A percentile compares a stretch with the other conserved stretches of the same genome.
These are phyloP conservation scores for Gossypium thurberi DNA, from an alignment of 345 rosid genomes.

Conservation along the genomic window DNA sequence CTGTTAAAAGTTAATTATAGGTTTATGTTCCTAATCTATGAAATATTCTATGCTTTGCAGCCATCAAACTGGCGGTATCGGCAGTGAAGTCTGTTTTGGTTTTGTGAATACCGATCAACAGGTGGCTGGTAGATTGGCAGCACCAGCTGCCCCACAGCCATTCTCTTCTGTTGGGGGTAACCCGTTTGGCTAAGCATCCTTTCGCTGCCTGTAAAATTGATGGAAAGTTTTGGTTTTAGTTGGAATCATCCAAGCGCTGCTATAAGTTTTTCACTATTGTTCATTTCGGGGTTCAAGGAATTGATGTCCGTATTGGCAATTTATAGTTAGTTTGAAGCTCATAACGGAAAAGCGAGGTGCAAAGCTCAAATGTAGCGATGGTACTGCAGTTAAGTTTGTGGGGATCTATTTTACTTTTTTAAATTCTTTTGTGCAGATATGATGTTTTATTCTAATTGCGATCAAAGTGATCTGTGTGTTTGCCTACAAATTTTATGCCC, in stretches of 20 bases:
- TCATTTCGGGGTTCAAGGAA: conserved; percentile 2
- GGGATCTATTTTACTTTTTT: conserved; percentile 7
- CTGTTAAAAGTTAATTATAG: background rate
- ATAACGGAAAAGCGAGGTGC: background rate
- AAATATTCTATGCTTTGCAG: conserved; percentile 19
- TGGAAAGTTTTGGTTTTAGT: conserved; percentile 29
- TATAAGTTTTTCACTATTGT: background rate
- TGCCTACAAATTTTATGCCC: conserved; percentile 12
- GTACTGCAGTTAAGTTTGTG: background rate
- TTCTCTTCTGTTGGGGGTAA: conserved; percentile 56
- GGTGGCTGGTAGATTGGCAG: conserved; percentile 33
- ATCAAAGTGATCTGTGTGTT: conserved; percentile 15
- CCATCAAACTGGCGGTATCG: conserved; percentile 31
- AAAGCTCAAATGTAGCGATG: background rate
- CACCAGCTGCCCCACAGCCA: conserved; percentile 32
- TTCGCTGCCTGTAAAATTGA: conserved; percentile 27
- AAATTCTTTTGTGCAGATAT: conserved; percentile 5
- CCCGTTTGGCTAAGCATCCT: conserved; percentile 58
- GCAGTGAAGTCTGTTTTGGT: conserved; percentile 33
- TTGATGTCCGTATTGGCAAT: conserved; percentile 14
- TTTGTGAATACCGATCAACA: conserved; percentile 38
- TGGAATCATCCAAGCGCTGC: conserved; percentile 16
- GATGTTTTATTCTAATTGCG: conserved; percentile 11
- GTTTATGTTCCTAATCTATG: background rate
- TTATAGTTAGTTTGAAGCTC: conserved; percentile 8